These are phyloP conservation scores for Neospora caninum DNA, from an alignment of 169 alveolate genomes.

Conservation along the genomic window DNA sequence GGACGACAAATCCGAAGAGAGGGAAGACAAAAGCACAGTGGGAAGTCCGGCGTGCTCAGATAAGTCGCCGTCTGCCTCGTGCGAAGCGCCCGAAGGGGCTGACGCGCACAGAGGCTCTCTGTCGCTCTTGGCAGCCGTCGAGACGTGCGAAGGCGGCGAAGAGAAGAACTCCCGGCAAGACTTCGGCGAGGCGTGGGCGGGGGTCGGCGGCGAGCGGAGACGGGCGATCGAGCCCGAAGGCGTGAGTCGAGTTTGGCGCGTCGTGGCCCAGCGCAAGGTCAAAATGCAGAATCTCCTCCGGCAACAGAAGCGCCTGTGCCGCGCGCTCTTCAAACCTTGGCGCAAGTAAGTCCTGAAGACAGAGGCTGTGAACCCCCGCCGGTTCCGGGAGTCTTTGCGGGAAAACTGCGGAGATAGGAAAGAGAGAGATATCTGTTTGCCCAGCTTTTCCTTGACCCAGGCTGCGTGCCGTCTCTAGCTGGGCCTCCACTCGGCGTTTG, in stretches of 20 bases:
- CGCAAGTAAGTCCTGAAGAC: background rate
- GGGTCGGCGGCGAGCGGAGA: too few species aligned
- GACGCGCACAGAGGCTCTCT: too few species aligned
- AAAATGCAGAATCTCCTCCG: conserved; percentile 39
- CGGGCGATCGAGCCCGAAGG: background rate
- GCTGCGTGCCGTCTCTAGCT: too few species aligned
- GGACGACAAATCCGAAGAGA: background rate
- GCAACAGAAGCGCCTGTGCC: conserved; percentile 48
- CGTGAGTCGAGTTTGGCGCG: conserved; percentile 41
- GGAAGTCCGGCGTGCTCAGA: background rate
- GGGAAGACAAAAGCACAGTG: background rate
- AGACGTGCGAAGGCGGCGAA: too few species aligned
- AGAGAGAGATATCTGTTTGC: too few species aligned
- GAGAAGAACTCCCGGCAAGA: too few species aligned
- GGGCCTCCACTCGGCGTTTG: too few species aligned
- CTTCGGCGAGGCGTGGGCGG: too few species aligned
- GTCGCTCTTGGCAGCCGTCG: background rate
- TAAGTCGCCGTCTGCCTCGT: background rate
- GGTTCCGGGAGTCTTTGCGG: too few species aligned
- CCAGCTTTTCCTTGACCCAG: too few species aligned
- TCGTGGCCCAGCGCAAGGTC: conserved; percentile 46
- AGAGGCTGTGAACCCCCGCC: too few species aligned
- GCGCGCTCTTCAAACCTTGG: conserved; percentile 49
- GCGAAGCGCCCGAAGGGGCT: background rate
- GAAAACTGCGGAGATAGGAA: too few species aligned